A percentile compares a stretch with the other conserved stretches of the same genome.
Conservation (phyloP, 805 yeast genomes). For the Ogataea glucozyma region DNA sequence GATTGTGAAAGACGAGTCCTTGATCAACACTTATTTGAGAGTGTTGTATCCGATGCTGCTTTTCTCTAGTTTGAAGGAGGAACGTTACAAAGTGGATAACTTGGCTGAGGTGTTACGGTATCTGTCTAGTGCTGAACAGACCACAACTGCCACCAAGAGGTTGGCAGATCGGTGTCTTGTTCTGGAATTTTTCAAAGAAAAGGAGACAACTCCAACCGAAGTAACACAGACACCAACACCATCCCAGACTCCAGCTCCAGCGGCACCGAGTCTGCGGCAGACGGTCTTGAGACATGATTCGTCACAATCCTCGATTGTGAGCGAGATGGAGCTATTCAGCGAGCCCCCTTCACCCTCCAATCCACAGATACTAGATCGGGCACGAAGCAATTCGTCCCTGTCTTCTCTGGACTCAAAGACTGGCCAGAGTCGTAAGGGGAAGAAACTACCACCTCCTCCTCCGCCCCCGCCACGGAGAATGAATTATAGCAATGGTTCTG, state of each 20-base stretch:
- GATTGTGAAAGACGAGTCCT: constrained; percentile 49
- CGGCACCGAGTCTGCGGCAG: constrained; percentile 6
- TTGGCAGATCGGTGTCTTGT: constrained; percentile 41
- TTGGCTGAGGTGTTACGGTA: constrained; percentile 51
- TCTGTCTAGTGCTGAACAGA: constrained; percentile 42
- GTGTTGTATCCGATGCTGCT: constrained; percentile 71
- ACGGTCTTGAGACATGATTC: constrained; percentile 12
- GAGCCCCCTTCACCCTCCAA: constrained; percentile 13
- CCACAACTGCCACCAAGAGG: constrained; percentile 41
- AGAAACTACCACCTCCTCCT: constrained; percentile 28
- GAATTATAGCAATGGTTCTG: constrained; percentile 16
- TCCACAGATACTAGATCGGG: constrained; percentile 7
- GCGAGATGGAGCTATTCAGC: constrained; percentile 18
- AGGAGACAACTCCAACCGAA: too few species aligned
- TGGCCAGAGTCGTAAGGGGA: constrained; percentile 9
- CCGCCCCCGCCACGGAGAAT: constrained; percentile 25
- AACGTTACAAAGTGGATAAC: constrained; percentile 59
- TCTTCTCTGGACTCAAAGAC: constrained; percentile 19
- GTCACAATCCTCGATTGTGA: constrained; percentile 19
- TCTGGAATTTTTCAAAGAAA: constrained; percentile 21
- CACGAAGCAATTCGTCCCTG: constrained; percentile 17
- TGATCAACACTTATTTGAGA: constrained; percentile 70
- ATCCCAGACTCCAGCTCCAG: not conserved
- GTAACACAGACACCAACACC: too few species aligned
- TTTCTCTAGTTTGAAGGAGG: constrained; percentile 58